Percentiles rank a stretch among this genome's conserved stretches.
These are phyloP conservation scores for Silene noctiflora DNA, from an alignment of 179 eudicot genomes.

Conservation along the genomic window DNA sequence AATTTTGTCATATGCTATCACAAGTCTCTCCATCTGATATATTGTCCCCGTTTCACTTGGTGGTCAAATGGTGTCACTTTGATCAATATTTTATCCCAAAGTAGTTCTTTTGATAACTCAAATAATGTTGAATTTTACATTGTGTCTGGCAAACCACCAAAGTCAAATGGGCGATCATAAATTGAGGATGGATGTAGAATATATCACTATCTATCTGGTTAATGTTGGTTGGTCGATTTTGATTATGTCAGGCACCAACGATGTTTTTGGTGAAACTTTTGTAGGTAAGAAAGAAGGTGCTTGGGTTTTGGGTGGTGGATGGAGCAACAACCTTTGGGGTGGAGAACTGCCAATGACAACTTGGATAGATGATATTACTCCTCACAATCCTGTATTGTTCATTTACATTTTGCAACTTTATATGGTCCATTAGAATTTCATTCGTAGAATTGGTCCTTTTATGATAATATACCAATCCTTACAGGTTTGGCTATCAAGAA, in stretches of 20 bases:
- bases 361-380: constrained; percentile 90
- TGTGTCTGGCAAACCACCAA: neutral
- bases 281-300: constrained; percentile 65
- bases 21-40: no score
- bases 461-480: constrained; percentile 7
- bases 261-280: constrained; percentile 16
- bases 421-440: constrained; percentile 8
- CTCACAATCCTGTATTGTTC: constrained; percentile 70
- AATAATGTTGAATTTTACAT: no score
- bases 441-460: constrained; percentile 1
- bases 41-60: no score
- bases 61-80: neutral
- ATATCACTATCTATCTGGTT: neutral
- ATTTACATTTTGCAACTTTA: neutral
- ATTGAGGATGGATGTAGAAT: neutral
- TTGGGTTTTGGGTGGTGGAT: constrained; percentile 94
- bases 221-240: neutral
- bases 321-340: constrained; percentile 95
- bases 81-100: no score
- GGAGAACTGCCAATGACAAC: constrained; percentile 74
- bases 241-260: neutral
- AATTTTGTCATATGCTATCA: no score
- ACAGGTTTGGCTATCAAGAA: constrained; percentile 80
- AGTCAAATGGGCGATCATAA: neutral
- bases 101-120: no score